Percentiles rank a stretch among this genome's conserved stretches.
phyloP scores from a whole-genome alignment of 305 asterid species.

The Fraxinus nigra region DNA sequence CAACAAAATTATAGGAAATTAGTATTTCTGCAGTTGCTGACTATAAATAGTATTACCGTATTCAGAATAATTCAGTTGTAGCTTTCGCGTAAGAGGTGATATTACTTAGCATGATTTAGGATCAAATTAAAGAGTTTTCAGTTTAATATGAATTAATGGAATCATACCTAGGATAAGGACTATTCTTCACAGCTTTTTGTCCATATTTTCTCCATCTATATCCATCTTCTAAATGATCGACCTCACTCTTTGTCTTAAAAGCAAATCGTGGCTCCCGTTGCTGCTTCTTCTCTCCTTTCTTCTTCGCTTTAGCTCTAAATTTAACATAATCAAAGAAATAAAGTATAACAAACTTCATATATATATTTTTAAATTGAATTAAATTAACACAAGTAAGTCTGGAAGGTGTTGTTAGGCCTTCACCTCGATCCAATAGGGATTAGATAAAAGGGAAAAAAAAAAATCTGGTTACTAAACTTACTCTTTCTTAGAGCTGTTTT shows the following conservation, averaged over 20 bases:
- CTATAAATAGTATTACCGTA: too few relatives aligned
- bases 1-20: background rate
- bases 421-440: background rate
- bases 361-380: too few relatives aligned
- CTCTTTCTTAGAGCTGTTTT: constrained; percentile 49
- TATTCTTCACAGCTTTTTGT: constrained; percentile 86
- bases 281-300: constrained; percentile 63
- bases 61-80: background rate
- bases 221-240: constrained; percentile 89
- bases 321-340: background rate
- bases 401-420: background rate
- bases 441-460: background rate
- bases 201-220: constrained; percentile 96
- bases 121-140: background rate
- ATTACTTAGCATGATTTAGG: background rate
- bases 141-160: background rate
- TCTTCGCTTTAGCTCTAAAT: constrained; percentile 53
- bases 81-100: background rate
- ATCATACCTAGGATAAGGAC: constrained; percentile 79
- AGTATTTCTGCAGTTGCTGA: background rate
- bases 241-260: constrained; percentile 88
- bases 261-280: constrained; percentile 64
- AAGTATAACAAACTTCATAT: background rate
- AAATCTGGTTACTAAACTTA: constrained; percentile 12
- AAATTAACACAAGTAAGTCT: background rate